Evolutionary conservation across 2,329 filamentous ascomycete genomes (phyloP).

Genomic region (Fusarium sp.): DNA sequence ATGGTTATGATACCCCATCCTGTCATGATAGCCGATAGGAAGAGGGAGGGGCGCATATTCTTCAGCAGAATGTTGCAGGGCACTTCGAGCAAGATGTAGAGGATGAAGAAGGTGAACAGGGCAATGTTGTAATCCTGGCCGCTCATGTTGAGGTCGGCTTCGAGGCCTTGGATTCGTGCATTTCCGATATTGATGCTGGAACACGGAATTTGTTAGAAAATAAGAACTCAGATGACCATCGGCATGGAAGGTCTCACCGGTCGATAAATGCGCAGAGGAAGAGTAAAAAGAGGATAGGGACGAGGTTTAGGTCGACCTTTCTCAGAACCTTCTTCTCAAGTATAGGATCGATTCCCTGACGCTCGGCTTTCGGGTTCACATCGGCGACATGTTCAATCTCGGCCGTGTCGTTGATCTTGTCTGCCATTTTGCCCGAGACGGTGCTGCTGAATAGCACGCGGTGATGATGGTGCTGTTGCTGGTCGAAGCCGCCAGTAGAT

Average conservation of each 20-base stretch:
- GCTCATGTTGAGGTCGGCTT: conserved; percentile 17
- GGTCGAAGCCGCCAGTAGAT: background rate
- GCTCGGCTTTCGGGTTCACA: conserved; percentile 4
- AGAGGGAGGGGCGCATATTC: conserved; percentile 14
- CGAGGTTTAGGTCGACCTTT: conserved; percentile 12
- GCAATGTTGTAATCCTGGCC: conserved; percentile 62
- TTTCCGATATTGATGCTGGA: conserved; percentile 22
- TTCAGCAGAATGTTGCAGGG: conserved; percentile 67
- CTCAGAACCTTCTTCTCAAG: conserved; percentile 12
- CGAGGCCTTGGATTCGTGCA: conserved; percentile 20
- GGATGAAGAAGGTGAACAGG: conserved; percentile 74
- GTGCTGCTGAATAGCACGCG: background rate
- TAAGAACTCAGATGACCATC: background rate
- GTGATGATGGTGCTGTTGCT: background rate
- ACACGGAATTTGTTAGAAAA: background rate
- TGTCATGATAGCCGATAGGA: conserved; percentile 4
- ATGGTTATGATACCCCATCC: conserved; percentile 16
- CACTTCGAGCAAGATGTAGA: conserved; percentile 75
- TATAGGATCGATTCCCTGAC: background rate
- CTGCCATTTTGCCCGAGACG: conserved; percentile 4
- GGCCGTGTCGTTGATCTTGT: background rate
- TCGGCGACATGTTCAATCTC: conserved; percentile 4
- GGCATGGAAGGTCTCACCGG: background rate
- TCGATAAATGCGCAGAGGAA: conserved; percentile 20
- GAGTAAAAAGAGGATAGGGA: conserved; percentile 9